Base-by-base conservation (phyloP, 495 filamentous ascomycete genomes). In the Hypoxylon fuscum region DNA sequence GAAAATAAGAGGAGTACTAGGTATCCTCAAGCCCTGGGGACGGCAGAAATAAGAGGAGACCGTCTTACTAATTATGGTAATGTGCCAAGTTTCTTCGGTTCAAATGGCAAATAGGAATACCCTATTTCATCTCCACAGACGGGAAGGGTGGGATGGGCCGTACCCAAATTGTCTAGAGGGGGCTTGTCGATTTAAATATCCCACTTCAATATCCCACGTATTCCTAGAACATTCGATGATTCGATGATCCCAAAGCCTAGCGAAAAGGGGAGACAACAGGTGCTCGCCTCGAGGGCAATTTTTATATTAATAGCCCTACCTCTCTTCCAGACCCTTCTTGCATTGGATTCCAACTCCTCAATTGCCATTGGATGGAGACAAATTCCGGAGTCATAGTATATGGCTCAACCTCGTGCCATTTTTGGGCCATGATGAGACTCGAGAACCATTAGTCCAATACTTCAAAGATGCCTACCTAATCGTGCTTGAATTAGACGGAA, bases 61-160 rank as follows among this genome's bases (percentile, higher is more conserved):
- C 34, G 42, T 66, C 63, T 66, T 66, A 66, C 63, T 66, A 62
- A 66, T 61, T 66, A 18, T 57, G 63, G 63, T 46, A 66, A 66
- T 66, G 25, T 62, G 57, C 63, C 46, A 66, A 61, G 55, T 48
- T 43, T 37, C 34, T 61, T 66, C 57, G 57, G 52, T 49, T 62
- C 41, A 15, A 35, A 48, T 54, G 63, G 48, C 57, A 50, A 62
- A 66, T 66, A 55, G 53, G 53, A 66, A 12, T 14, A 31, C 20
- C 22, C 29, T 53, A 58, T 62, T 57, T 45, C 40, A 48, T 55
- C 63, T 66, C 63, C 63, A 62, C 57, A 66, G 52, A 62, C 63
- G 63, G 63, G 57, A 66, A 66, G 57, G 52, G 56, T 66, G 57
- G 63, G 53, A 45, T 66, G 35, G 35, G 46, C 52, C 40, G 63